These are phyloP conservation scores for Inosperma sp. DNA, from an alignment of 768 basidiomycete species.

Conservation along the genomic window DNA sequence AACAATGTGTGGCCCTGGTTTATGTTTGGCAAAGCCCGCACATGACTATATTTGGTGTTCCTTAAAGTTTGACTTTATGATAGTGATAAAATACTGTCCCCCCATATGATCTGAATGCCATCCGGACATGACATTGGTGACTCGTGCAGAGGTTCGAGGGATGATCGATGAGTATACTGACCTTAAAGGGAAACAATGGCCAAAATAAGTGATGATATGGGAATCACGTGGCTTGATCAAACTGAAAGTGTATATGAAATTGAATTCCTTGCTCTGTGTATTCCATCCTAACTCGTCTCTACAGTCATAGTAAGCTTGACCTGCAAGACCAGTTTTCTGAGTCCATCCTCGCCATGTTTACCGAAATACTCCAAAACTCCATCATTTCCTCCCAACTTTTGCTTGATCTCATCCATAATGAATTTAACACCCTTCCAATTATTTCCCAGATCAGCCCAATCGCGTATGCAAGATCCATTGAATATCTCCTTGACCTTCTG, in stretches of 20 bases:
- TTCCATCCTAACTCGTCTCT: neutral
- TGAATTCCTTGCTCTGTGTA: constrained; percentile 5
- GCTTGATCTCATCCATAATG: constrained; percentile 50
- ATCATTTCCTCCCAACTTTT: constrained; percentile 43
- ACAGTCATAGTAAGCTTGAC: constrained; percentile 28
- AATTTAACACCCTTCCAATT: constrained; percentile 44
- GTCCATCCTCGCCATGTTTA: constrained; percentile 33
- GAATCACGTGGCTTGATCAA: too few species aligned
- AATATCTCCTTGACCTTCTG: constrained; percentile 41
- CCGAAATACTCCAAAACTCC: constrained; percentile 38
- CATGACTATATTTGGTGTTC: too few species aligned
- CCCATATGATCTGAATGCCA: too few species aligned
- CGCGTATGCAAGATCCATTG: constrained; percentile 46
- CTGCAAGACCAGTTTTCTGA: constrained; percentile 36
- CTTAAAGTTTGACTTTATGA: too few species aligned
- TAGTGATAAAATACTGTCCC: too few species aligned
- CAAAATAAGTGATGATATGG: too few species aligned
- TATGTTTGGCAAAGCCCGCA: too few species aligned
- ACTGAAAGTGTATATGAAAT: neutral
- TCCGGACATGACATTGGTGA: too few species aligned
- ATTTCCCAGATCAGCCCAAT: constrained; percentile 47
- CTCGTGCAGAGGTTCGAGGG: too few species aligned
- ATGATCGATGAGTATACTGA: too few species aligned
- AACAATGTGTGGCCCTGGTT: too few species aligned
- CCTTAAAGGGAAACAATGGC: too few species aligned